Conservation (phyloP, 1,284 basidiomycete genomes). For the Malassezia japonica region DNA sequence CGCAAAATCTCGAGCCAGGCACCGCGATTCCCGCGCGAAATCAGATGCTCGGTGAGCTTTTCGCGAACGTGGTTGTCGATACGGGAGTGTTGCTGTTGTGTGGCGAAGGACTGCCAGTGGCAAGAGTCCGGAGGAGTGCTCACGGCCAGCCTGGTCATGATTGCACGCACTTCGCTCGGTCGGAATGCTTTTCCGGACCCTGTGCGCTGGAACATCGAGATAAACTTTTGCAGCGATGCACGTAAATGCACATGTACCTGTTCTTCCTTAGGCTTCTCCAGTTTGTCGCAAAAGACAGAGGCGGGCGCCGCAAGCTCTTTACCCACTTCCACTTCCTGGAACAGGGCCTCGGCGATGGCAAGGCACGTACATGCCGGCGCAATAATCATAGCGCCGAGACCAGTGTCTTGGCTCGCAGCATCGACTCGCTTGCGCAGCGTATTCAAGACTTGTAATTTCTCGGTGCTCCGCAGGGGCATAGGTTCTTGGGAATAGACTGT, state of each 20-base stretch:
- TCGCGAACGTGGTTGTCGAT: background rate
- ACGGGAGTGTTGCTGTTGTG: background rate
- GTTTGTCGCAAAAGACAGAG: background rate
- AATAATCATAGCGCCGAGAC: no score
- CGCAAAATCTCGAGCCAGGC: background rate
- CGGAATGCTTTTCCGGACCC: no score
- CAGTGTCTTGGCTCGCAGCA: no score
- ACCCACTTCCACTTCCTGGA: background rate
- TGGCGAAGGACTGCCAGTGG: background rate
- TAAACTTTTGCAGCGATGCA: background rate
- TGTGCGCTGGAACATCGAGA: background rate
- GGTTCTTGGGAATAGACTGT: no score
- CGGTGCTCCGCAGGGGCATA: background rate
- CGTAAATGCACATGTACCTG: background rate
- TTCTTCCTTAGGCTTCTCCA: background rate
- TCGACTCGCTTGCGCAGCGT: background rate
- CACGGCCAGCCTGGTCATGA: background rate
- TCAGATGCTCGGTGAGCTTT: background rate
- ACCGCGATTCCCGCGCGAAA: no score
- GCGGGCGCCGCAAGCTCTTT: background rate
- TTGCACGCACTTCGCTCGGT: background rate
- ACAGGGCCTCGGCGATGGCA: background rate
- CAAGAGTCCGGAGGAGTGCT: background rate
- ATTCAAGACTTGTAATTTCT: slow-evolving; percentile 2
- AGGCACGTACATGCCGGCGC: no score